Conservation (phyloP, 73 alveolate genomes). For the Blepharisma stoltei region DNA sequence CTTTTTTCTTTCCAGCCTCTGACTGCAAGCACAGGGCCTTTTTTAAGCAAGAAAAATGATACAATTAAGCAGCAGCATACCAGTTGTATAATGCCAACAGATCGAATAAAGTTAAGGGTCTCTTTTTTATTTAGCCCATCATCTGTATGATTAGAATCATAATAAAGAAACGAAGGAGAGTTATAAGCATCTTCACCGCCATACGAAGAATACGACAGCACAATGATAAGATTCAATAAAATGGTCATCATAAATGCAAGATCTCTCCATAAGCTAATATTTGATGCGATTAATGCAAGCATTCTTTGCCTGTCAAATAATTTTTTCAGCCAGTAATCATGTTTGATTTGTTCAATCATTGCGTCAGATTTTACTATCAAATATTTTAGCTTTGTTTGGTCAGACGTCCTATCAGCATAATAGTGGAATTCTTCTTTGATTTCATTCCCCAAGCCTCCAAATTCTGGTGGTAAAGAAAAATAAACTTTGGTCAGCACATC, state of each 20-base stretch:
- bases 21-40: slow-evolving; percentile 45
- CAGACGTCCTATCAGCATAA: slow-evolving; percentile 51
- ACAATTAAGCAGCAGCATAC: slow-evolving; percentile 53
- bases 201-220: slow-evolving; percentile 38
- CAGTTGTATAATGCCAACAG: slow-evolving; percentile 48
- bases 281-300: slow-evolving; percentile 46
- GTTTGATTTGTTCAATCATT: slow-evolving; percentile 47
- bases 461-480: slow-evolving; percentile 41
- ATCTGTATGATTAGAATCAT: slow-evolving; percentile 26
- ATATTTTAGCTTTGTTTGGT: slow-evolving; percentile 48
- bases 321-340: slow-evolving; percentile 40
- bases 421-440: slow-evolving; percentile 46
- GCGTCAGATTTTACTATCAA: slow-evolving; percentile 43
- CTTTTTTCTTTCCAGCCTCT: slow-evolving; percentile 45
- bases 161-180: slow-evolving; percentile 29
- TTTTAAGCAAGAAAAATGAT: slow-evolving; percentile 46
- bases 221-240: slow-evolving; percentile 38
- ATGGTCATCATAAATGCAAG: slow-evolving; percentile 45
- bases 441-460: slow-evolving; percentile 42
- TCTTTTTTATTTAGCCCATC: slow-evolving; percentile 23
- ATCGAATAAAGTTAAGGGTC: slow-evolving; percentile 23
- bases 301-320: slow-evolving; percentile 40
- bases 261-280: slow-evolving; percentile 55
- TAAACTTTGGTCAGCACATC: slow-evolving; percentile 39
- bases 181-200: slow-evolving; percentile 36